Evolutionary conservation across 2,329 filamentous ascomycete genomes (phyloP).

Genomic region (Pyrenochaeta sp.): DNA sequence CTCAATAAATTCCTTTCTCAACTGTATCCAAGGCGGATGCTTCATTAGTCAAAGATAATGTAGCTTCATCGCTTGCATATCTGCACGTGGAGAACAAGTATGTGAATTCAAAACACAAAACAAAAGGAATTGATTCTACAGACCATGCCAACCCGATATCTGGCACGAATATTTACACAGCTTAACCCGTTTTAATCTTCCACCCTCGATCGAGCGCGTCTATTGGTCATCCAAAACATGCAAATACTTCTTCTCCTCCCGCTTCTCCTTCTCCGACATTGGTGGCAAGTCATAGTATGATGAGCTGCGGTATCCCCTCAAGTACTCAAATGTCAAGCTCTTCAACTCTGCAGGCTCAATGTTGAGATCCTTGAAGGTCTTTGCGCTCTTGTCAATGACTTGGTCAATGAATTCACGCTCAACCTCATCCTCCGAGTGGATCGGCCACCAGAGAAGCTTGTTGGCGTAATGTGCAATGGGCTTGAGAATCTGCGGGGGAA

Average conservation of each 20-base stretch:
- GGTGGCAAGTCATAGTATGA: constrained; percentile 93
- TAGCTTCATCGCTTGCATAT: background rate
- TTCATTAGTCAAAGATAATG: too few relatives aligned
- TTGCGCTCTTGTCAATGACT: constrained; percentile 85
- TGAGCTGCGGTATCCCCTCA: constrained; percentile 90
- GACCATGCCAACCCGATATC: constrained; percentile 23
- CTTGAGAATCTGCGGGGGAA: constrained; percentile 82
- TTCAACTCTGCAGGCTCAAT: constrained; percentile 88
- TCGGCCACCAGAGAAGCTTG: constrained; percentile 87
- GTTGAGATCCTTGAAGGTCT: constrained; percentile 92
- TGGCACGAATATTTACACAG: constrained; percentile 38
- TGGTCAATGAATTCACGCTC: constrained; percentile 95
- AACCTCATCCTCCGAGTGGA: constrained; percentile 81
- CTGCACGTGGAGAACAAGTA: background rate
- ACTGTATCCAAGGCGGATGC: too few relatives aligned
- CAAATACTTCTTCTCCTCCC: constrained; percentile 94
- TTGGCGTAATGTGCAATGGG: constrained; percentile 78
- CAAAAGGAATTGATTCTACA: constrained; percentile 35
- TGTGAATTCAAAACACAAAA: constrained; percentile 21
- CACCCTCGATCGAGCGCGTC: constrained; percentile 4
- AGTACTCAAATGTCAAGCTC: constrained; percentile 89
- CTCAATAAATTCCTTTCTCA: constrained; percentile 15
- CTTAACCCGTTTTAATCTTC: constrained; percentile 12
- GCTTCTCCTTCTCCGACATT: constrained; percentile 91
- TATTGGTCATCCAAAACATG: constrained; percentile 69